Evolutionary conservation across 2,329 filamentous ascomycete genomes (phyloP).

Genomic region (Diatrype stigma): DNA sequence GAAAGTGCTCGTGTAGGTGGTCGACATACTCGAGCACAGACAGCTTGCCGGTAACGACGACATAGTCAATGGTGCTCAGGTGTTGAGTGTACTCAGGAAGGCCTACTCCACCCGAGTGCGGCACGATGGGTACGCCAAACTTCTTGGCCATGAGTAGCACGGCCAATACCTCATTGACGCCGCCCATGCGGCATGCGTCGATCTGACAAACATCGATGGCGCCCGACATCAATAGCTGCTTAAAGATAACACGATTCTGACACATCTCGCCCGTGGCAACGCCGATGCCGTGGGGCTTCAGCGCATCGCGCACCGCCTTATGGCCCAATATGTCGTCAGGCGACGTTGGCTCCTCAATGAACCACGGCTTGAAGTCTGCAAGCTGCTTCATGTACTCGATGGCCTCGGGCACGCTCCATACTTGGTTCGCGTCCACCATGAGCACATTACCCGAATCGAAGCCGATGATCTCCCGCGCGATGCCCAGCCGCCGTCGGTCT

Average conservation of each 20-base stretch:
- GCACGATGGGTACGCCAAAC: conserved; percentile 75
- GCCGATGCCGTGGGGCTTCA: conserved; percentile 70
- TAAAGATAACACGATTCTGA: conserved; percentile 92
- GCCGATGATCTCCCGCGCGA: conserved; percentile 76
- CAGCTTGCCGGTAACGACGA: conserved; percentile 76
- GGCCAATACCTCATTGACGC: conserved; percentile 89
- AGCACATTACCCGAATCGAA: conserved; percentile 79
- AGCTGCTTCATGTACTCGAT: conserved; percentile 83
- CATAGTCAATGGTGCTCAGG: conserved; percentile 87
- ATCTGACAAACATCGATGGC: conserved; percentile 88
- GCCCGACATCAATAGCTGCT: conserved; percentile 76
- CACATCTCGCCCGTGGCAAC: conserved; percentile 94
- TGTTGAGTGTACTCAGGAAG: conserved; percentile 94
- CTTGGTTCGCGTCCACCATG: conserved; percentile 92
- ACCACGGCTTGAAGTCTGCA: conserved; percentile 81
- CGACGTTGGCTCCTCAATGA: conserved; percentile 90
- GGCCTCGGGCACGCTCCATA: conserved; percentile 87
- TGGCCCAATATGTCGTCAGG: conserved; percentile 89
- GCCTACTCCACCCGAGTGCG: conserved; percentile 84
- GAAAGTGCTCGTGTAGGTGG: conserved; percentile 89
- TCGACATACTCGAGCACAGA: conserved; percentile 89
- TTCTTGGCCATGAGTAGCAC: conserved; percentile 82
- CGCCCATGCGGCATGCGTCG: conserved; percentile 83
- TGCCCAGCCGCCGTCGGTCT: conserved; percentile 65
- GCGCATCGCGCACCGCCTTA: conserved; percentile 76